phyloP scores from a whole-genome alignment of 257 asterid genomes.

The Orobanche coerulescens region DNA sequence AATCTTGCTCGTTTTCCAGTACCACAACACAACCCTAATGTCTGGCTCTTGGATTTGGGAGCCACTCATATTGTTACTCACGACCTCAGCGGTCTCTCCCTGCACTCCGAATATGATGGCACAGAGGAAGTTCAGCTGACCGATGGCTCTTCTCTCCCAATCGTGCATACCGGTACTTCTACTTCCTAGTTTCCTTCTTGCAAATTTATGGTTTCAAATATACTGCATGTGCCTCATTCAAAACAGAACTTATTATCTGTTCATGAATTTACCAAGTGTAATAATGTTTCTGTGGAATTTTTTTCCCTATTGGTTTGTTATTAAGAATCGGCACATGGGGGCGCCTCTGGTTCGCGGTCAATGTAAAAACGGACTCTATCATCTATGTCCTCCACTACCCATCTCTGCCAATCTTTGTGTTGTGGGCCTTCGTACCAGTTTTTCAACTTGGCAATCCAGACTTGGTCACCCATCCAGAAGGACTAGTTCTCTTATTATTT shows the following conservation, averaged over 20 bases:
- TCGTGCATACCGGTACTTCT: not conserved
- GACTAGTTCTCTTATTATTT: not conserved
- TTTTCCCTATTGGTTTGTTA: no score
- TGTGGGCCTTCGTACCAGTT: not conserved
- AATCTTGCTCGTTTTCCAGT: not conserved
- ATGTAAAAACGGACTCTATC: no score
- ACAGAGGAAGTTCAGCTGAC: not conserved
- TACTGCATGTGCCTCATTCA: not conserved
- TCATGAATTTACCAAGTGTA: not conserved
- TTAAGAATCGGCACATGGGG: no score
- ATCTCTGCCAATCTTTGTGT: not conserved
- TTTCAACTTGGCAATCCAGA: not conserved
- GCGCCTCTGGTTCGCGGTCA: no score
- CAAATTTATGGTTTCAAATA: not conserved
- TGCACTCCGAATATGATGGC: constrained; percentile 3
- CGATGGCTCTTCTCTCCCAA: not conserved
- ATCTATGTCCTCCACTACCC: no score
- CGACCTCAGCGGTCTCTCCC: not conserved
- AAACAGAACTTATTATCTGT: not conserved
- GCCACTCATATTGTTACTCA: not conserved
- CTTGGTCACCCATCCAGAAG: not conserved
- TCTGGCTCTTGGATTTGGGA: not conserved
- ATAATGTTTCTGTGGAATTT: no score
- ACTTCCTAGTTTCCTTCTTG: not conserved
- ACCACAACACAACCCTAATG: not conserved